A percentile compares a stretch with the other conserved stretches of the same genome.
phyloP scores from a whole-genome alignment of 345 rosid species.

The Citrus medica region DNA sequence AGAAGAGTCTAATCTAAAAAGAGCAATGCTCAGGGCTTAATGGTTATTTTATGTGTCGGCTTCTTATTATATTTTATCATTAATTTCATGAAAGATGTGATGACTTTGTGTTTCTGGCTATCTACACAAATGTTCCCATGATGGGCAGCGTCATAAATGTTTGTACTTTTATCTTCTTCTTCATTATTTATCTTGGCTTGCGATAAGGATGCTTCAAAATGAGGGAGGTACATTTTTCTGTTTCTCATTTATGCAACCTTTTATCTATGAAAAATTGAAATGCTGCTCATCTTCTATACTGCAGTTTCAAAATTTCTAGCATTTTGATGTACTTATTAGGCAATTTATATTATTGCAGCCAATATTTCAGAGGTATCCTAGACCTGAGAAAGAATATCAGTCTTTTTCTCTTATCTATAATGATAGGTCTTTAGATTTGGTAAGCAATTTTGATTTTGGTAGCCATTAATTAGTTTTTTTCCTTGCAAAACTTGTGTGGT shows the following conservation, averaged over 20 bases:
- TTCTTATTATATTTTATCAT: neutral
- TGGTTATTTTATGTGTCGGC: slow-evolving; percentile 1
- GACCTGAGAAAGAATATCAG: slow-evolving; percentile 86
- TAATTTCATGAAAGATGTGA: neutral
- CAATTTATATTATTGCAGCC: slow-evolving; percentile 41
- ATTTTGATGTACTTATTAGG: neutral
- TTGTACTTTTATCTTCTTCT: neutral
- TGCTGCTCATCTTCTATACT: neutral
- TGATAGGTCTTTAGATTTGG: slow-evolving; percentile 74
- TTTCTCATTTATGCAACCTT: slow-evolving; percentile 4
- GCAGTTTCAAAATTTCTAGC: neutral
- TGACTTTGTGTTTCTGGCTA: neutral
- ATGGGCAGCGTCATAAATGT: slow-evolving; percentile 4
- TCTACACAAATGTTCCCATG: neutral
- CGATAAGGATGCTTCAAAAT: neutral
- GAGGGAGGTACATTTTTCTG: slow-evolving; percentile 1
- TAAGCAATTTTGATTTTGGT: slow-evolving; percentile 24
- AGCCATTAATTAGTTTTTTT: slow-evolving; percentile 1
- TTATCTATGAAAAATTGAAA: neutral
- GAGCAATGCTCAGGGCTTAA: neutral
- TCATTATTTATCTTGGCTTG: neutral
- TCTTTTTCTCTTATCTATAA: slow-evolving; percentile 76
- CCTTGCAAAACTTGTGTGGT: neutral
- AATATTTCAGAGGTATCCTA: slow-evolving; percentile 75
- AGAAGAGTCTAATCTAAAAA: neutral